A percentile compares a stretch with the other conserved stretches of the same genome.
These are phyloP conservation scores for Xylaria sp. DNA, from an alignment of 2,329 filamentous ascomycete genomes.

Conservation along the genomic window DNA sequence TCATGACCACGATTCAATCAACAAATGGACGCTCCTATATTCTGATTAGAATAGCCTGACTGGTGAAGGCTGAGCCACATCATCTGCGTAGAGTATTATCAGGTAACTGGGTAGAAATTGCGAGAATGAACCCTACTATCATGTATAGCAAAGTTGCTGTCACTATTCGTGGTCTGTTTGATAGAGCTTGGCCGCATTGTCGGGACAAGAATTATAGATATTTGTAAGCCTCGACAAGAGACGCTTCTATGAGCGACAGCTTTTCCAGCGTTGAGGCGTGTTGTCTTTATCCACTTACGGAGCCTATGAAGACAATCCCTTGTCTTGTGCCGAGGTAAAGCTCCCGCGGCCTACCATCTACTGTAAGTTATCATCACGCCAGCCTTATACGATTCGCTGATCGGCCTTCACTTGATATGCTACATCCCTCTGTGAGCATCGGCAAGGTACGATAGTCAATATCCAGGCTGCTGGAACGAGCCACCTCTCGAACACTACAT, in stretches of 20 bases:
- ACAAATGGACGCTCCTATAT: too few species aligned
- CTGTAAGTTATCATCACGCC: background rate
- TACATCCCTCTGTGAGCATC: constrained; percentile 29
- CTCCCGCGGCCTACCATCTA: background rate
- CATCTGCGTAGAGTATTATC: background rate
- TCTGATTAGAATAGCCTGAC: too few species aligned
- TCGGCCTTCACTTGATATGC: background rate
- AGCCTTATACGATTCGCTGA: background rate
- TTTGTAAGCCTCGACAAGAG: background rate
- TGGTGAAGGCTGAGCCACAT: too few species aligned
- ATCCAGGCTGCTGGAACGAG: constrained; percentile 43
- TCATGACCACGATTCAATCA: too few species aligned
- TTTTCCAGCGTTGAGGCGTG: background rate
- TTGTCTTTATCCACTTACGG: constrained; percentile 16
- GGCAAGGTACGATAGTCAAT: constrained; percentile 41
- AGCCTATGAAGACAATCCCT: constrained; percentile 38
- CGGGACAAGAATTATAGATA: background rate
- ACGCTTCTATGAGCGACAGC: background rate
- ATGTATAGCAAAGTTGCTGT: background rate
- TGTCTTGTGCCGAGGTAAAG: constrained; percentile 44
- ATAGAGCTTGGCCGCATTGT: background rate
- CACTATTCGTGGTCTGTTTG: background rate
- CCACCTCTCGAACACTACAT: constrained; percentile 38
- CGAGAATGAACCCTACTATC: background rate
- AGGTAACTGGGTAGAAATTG: too few species aligned